phyloP scores from a whole-genome alignment of 108 stramenopile species.

The Skeletonema marinoi region DNA sequence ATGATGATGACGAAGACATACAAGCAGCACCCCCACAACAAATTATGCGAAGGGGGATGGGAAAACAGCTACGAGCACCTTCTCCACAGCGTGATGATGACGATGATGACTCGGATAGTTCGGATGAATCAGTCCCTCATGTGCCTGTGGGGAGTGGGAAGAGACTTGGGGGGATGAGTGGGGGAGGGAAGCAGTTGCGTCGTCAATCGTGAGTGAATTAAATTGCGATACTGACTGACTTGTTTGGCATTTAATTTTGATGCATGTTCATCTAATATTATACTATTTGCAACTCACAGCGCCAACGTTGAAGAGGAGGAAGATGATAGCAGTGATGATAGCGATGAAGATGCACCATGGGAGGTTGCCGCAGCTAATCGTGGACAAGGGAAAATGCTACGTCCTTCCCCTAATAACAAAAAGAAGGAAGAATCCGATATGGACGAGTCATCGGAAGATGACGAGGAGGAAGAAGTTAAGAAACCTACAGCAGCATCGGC shows the following conservation, averaged over 20 bases:
- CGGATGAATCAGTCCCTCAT: constrained; percentile 24
- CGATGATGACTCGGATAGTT: constrained; percentile 41
- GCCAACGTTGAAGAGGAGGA: constrained; percentile 45
- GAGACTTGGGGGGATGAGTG: constrained; percentile 45
- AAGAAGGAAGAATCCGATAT: constrained; percentile 43
- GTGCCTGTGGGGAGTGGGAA: constrained; percentile 69
- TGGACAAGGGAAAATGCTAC: constrained; percentile 55
- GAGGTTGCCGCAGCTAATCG: constrained; percentile 33
- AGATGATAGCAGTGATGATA: constrained; percentile 56
- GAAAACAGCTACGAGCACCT: constrained; percentile 74
- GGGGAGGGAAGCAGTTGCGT: constrained; percentile 32
- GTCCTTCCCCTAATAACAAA: constrained; percentile 40
- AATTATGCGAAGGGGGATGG: constrained; percentile 58
- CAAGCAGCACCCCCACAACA: constrained; percentile 31
- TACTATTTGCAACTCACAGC: not conserved
- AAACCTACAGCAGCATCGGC: constrained; percentile 45
- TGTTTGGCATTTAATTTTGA: not conserved
- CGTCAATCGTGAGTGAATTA: constrained; percentile 20
- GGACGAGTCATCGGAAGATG: constrained; percentile 45
- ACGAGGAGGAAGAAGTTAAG: constrained; percentile 55
- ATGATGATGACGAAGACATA: constrained; percentile 24
- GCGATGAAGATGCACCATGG: constrained; percentile 49
- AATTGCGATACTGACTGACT: constrained; percentile 4
- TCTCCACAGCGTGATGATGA: constrained; percentile 27
- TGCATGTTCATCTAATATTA: not conserved